Conservation (phyloP, 73 alveolate genomes). For the Blepharisma stoltei region DNA sequence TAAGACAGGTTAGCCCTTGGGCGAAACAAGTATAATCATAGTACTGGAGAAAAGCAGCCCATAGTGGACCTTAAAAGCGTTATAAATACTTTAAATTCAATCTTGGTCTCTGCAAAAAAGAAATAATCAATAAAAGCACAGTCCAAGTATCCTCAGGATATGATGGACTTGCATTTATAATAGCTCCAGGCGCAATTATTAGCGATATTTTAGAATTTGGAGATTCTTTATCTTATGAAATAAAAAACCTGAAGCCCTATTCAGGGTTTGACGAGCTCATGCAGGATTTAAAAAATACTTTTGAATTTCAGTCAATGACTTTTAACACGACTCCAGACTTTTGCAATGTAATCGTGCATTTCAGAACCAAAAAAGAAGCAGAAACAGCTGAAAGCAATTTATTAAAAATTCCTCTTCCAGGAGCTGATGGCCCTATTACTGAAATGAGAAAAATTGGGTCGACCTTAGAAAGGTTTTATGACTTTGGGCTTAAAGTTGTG, state of each 20-base stretch:
- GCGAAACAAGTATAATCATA: no score
- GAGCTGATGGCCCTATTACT: not conserved
- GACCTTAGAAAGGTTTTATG: no score
- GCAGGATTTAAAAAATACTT: constrained; percentile 9
- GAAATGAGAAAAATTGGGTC: no score
- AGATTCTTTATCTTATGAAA: not conserved
- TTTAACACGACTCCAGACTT: not conserved
- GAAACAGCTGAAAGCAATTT: not conserved
- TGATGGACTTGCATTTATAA: not conserved
- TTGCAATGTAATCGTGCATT: not conserved
- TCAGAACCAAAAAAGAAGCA: not conserved
- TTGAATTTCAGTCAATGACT: not conserved
- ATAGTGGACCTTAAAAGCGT: no score
- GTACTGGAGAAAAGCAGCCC: no score
- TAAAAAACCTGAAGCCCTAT: not conserved
- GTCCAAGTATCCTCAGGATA: not conserved
- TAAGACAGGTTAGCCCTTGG: no score
- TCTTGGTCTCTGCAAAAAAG: not conserved
- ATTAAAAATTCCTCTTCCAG: not conserved
- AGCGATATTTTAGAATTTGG: not conserved
- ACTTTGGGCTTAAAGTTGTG: no score
- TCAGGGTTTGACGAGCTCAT: not conserved
- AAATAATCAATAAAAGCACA: not conserved
- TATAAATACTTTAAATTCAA: no score
- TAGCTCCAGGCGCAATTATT: constrained; percentile 7